Conservation (phyloP, 371 early-diverging fungal genomes). For the Parasitella parasitica region DNA sequence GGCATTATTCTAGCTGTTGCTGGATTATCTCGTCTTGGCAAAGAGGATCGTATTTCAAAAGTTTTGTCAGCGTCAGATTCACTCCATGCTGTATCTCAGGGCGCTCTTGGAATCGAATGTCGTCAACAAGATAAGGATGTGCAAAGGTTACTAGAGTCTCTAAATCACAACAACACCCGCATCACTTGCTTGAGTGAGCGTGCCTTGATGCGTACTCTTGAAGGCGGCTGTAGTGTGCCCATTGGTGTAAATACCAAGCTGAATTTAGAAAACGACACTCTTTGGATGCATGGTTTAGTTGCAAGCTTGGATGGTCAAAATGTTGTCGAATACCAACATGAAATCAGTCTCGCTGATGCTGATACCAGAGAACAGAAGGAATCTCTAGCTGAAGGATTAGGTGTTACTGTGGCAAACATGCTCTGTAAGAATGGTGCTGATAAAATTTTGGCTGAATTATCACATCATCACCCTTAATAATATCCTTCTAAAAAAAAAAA, state of each 20-base stretch:
- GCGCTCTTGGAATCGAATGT: conserved; percentile 89
- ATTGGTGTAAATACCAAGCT: conserved; percentile 83
- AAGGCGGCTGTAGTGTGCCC: conserved; percentile 97
- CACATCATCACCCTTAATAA: conserved; percentile 14
- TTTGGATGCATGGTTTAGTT: conserved; percentile 66
- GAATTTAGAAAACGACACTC: conserved; percentile 26
- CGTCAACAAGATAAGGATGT: conserved; percentile 65
- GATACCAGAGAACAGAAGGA: conserved; percentile 33
- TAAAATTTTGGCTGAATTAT: conserved; percentile 35
- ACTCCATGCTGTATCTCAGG: conserved; percentile 95
- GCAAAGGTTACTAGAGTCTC: conserved; percentile 45
- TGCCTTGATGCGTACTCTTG: conserved; percentile 84
- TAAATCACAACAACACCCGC: conserved; percentile 71
- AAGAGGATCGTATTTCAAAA: conserved; percentile 71
- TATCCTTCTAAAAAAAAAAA: no score
- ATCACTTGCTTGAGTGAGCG: conserved; percentile 83
- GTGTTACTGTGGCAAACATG: conserved; percentile 27
- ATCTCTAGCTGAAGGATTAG: conserved; percentile 26
- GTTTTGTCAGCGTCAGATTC: conserved; percentile 63
- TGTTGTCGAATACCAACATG: conserved; percentile 50
- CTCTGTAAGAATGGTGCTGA: conserved; percentile 34
- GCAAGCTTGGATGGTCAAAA: conserved; percentile 69
- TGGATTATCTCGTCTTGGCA: conserved; percentile 76
- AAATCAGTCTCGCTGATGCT: conserved; percentile 34
- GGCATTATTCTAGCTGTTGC: conserved; percentile 91